Conservation (phyloP, 768 basidiomycete genomes). For the Porphyrellus cyaneotinctus region DNA sequence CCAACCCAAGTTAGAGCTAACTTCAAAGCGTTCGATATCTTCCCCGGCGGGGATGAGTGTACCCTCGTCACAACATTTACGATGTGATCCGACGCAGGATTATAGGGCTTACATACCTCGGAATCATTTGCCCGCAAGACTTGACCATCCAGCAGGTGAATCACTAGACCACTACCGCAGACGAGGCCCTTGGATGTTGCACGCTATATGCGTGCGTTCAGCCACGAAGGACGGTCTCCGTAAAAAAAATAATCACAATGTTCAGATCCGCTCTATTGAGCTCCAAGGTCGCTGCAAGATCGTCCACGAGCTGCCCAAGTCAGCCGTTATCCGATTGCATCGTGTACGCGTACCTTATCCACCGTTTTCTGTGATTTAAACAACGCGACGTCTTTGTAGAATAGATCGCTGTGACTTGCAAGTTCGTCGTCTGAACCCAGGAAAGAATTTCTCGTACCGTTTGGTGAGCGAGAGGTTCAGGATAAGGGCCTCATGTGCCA, state of each 20-base stretch:
- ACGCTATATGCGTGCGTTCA: conserved; percentile 44
- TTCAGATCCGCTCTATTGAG: conserved; percentile 73
- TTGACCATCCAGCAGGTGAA: conserved; percentile 58
- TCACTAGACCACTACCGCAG: conserved; percentile 58
- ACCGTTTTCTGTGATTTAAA: conserved; percentile 79
- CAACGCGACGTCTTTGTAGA: conserved; percentile 76
- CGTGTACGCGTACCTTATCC: conserved; percentile 52
- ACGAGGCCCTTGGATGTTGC: conserved; percentile 89
- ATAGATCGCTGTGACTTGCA: conserved; percentile 64
- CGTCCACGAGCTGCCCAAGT: conserved; percentile 72
- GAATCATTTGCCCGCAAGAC: conserved; percentile 46
- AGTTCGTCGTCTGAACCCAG: conserved; percentile 8
- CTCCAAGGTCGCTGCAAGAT: conserved; percentile 79
- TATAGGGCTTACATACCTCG: conserved; percentile 42
- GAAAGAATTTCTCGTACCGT: conserved; percentile 38
- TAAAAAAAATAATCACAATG: conserved; percentile 45
- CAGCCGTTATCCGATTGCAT: background rate
- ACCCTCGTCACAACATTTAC: conserved; percentile 42
- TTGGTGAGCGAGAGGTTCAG: conserved; percentile 58
- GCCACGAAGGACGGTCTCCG: background rate
- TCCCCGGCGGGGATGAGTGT: conserved; percentile 75
- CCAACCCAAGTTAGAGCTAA: conserved; percentile 60
- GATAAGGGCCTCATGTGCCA: conserved; percentile 64
- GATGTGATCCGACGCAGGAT: background rate
- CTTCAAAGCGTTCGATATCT: conserved; percentile 59